These are phyloP conservation scores for Sphagnum fallax DNA, from an alignment of 228 moss, liverwort and hornwort species.

Conservation along the genomic window DNA sequence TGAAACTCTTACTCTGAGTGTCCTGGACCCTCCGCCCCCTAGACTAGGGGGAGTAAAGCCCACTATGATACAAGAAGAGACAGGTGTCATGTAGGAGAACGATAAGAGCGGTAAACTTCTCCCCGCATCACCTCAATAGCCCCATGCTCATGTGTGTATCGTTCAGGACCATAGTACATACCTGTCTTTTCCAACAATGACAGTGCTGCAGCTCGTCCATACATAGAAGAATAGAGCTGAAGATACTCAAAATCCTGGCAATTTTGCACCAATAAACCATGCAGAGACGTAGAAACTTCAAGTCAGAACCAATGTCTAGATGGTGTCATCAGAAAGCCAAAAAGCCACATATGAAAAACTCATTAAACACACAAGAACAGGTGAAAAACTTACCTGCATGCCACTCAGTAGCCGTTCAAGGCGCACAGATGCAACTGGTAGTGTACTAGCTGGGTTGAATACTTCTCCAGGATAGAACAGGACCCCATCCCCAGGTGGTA, in stretches of 20 bases:
- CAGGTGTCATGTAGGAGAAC: conserved; percentile 4
- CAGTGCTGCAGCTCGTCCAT: conserved; percentile 60
- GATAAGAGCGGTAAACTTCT: conserved; percentile 66
- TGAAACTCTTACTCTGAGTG: too few relatives aligned
- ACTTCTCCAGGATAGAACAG: conserved; percentile 87
- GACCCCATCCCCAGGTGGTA: conserved; percentile 89
- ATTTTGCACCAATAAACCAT: neutral
- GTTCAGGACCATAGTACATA: conserved; percentile 69
- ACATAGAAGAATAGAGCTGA: conserved; percentile 70
- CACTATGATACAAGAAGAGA: conserved; percentile 24
- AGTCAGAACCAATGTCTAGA: neutral
- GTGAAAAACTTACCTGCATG: conserved; percentile 54
- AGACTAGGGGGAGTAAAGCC: neutral
- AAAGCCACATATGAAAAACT: neutral
- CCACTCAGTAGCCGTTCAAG: conserved; percentile 80
- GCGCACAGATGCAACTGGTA: conserved; percentile 84
- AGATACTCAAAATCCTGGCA: conserved; percentile 81
- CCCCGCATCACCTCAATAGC: conserved; percentile 66
- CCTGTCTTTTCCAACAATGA: conserved; percentile 61
- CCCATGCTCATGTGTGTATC: conserved; percentile 59
- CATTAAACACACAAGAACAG: neutral
- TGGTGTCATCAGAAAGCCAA: neutral
- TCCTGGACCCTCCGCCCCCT: too few relatives aligned
- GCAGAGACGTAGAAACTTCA: neutral
- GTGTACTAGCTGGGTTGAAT: conserved; percentile 55